Conservation (phyloP, 2,329 filamentous ascomycete species). For the Ophiosphaerella korrae region DNA sequence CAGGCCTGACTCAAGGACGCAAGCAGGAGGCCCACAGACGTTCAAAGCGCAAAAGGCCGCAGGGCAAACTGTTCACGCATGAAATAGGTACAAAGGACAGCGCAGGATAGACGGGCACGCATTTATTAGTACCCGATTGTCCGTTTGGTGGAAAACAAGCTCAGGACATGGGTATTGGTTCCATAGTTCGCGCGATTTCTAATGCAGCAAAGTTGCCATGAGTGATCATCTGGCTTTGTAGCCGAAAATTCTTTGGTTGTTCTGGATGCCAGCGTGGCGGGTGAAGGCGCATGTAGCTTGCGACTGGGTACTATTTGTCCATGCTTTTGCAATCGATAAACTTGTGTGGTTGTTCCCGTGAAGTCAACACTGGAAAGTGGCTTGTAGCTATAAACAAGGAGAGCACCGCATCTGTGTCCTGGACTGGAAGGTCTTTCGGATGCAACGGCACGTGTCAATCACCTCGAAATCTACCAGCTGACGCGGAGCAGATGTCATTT, state of each 20-base stretch:
- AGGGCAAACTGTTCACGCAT: slow-evolving; percentile 2
- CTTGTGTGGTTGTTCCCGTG: neutral
- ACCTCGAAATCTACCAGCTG: neutral
- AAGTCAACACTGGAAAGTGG: too few relatives aligned
- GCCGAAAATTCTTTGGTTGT: slow-evolving; percentile 40
- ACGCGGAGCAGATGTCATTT: neutral
- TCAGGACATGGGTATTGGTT: slow-evolving; percentile 7
- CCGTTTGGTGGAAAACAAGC: slow-evolving; percentile 8
- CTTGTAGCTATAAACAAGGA: too few relatives aligned
- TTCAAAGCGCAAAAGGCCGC: neutral
- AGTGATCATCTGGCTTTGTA: slow-evolving; percentile 25
- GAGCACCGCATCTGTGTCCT: neutral
- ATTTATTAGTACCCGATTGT: slow-evolving; percentile 11
- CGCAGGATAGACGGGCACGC: slow-evolving; percentile 16
- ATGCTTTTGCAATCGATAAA: slow-evolving; percentile 13
- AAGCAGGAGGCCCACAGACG: neutral
- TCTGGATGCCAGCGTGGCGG: slow-evolving; percentile 16
- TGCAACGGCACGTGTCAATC: neutral
- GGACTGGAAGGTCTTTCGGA: neutral
- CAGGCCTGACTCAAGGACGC: neutral
- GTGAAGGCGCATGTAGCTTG: slow-evolving; percentile 7
- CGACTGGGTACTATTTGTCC: slow-evolving; percentile 22
- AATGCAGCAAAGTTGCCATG: slow-evolving; percentile 20
- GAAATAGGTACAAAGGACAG: too few relatives aligned
- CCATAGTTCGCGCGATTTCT: slow-evolving; percentile 20